Base-by-base conservation (phyloP, 805 yeast species). In the Isabelozyma pseudorhagii region DNA sequence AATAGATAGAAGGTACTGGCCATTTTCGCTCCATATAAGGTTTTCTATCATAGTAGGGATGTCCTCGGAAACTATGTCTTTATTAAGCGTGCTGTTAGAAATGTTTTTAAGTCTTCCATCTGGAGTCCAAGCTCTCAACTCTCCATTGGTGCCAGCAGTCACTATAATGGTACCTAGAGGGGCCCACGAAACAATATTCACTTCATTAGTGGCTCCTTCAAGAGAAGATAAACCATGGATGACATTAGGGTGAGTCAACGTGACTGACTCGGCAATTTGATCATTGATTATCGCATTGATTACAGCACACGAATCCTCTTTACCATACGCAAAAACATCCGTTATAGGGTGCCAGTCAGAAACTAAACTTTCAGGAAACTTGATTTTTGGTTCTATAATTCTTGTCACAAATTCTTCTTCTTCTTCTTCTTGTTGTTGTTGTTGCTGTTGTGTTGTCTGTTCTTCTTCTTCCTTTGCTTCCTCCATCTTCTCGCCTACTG, bases 121-220 rank as follows among this genome's bases (percentile, higher is more conserved):
- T 0, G 80, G 73, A 9, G 84, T 78, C 96, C 96, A 91, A n/a
- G 88, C 71, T 49, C 93, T 69, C 8, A 91, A 58, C 57, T 87
- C 93, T 11, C 97, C 97, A 58, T 77, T 77, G 48, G 77, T 81
- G 2, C 84, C 76, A 3, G 84, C 87, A 0, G 92, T 85, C 11
- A 86, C 74, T 3, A 90, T 64, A 11, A 75, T 56, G 40, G 78
- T 71, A 0, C 96, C 96, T 47, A 70, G 68, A 1, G 85, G 84
- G 10, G 89, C 79, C 96, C 96, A 89, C 8, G 81, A 57, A 13
- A 72, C 68, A 2, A 67, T 55, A 40, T 68, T 64, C 14, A 74
- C 61, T 13, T 65, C 64, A 53, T 64, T 64, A 5, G 54, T 51
- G 3, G 40, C 44, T 11, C 21, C 21, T 15, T 54, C 54, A 4